phyloP scores from a whole-genome alignment of 768 basidiomycete species.

The Agrocybe praecox region DNA sequence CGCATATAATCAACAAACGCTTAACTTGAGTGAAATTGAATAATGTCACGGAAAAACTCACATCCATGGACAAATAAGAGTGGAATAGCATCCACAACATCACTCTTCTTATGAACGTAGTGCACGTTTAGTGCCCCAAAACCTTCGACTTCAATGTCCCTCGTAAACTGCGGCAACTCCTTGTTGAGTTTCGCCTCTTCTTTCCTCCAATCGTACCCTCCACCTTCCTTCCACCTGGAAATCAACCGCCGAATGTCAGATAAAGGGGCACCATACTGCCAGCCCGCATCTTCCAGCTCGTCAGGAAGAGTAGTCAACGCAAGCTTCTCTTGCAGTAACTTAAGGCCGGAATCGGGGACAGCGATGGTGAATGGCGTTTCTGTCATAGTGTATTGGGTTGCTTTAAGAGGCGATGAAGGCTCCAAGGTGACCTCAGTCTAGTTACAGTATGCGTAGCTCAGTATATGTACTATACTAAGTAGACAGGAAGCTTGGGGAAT shows the following conservation, averaged over 20 bases:
- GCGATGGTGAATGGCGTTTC: conserved; percentile 47
- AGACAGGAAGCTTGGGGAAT: no score
- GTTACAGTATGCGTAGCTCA: no score
- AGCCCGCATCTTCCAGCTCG: conserved; percentile 52
- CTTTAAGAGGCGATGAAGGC: no score
- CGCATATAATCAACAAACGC: not conserved
- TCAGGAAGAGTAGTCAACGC: conserved; percentile 53
- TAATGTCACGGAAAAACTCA: conserved; percentile 11
- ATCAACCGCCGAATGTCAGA: conserved; percentile 50
- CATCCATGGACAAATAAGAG: conserved; percentile 65
- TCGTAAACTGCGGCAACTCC: conserved; percentile 56
- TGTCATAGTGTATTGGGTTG: no score
- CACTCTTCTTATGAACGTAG: conserved; percentile 58
- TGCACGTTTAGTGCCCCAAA: conserved; percentile 50
- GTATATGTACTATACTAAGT: no score
- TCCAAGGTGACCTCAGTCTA: no score
- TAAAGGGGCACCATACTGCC: conserved; percentile 59
- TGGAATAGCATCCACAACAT: conserved; percentile 46
- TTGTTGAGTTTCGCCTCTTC: conserved; percentile 52
- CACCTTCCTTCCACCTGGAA: conserved; percentile 42
- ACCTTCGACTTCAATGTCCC: conserved; percentile 49
- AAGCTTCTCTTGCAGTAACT: conserved; percentile 46
- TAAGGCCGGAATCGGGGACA: conserved; percentile 44
- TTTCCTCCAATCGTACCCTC: conserved; percentile 58
- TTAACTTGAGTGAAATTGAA: no score